Evolutionary conservation across 2,329 filamentous ascomycete genomes (phyloP).

Genomic region (Botrytis aclada): DNA sequence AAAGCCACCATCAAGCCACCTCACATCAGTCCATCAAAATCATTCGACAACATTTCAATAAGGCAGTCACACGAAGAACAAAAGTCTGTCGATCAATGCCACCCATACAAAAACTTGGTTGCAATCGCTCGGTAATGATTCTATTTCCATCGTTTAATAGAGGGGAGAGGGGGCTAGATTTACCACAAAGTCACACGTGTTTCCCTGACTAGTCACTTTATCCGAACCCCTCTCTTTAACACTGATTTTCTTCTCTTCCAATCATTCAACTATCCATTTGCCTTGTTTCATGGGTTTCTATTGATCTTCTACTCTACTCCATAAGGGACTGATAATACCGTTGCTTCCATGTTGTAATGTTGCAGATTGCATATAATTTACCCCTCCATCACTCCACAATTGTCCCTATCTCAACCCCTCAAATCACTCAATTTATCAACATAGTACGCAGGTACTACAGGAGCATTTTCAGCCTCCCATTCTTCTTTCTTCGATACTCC

Average conservation of each 20-base stretch:
- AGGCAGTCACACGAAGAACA: neutral
- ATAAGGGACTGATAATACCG: neutral
- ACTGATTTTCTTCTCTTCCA: neutral
- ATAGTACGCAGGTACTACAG: slow-evolving; percentile 75
- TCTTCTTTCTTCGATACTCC: slow-evolving; percentile 85
- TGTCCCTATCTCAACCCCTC: slow-evolving; percentile 37
- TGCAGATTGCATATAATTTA: neutral
- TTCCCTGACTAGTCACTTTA: neutral
- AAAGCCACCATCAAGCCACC: neutral
- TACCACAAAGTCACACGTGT: neutral
- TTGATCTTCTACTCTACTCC: neutral
- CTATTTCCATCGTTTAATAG: neutral
- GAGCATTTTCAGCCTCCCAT: slow-evolving; percentile 66
- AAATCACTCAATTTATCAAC: slow-evolving; percentile 83
- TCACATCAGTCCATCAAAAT: neutral
- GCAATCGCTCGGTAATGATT: neutral
- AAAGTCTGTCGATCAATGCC: neutral
- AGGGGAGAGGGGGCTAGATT: slow-evolving; percentile 2
- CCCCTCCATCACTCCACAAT: neutral
- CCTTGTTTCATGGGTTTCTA: neutral
- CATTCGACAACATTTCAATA: neutral
- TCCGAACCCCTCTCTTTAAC: neutral
- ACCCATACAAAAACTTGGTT: neutral
- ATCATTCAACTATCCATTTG: neutral
- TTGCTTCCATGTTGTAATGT: neutral